Conservation (phyloP, 352 stramenopile species). For the Phytopythium ostracodes region DNA sequence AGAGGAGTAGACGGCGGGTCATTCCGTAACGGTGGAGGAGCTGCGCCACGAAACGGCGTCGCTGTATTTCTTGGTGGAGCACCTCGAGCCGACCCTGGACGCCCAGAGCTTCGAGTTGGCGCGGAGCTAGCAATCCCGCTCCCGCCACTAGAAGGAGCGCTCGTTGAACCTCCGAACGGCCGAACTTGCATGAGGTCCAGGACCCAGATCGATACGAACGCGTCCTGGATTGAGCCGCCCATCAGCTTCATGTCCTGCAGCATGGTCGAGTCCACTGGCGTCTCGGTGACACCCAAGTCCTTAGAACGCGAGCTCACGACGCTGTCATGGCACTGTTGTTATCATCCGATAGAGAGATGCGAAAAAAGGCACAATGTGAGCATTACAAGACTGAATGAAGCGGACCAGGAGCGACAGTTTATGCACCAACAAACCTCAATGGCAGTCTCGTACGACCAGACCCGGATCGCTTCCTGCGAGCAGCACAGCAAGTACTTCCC, state of each 20-base stretch:
- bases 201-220: constrained; percentile 79
- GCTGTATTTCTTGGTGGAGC: constrained; percentile 1
- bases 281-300: constrained; percentile 45
- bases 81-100: constrained; percentile 15
- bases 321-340: constrained; percentile 67
- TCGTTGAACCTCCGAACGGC: constrained; percentile 39
- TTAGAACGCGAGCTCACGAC: constrained; percentile 54
- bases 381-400: not conserved
- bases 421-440: constrained; percentile 44
- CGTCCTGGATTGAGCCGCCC: constrained; percentile 74
- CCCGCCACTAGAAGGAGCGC: constrained; percentile 1
- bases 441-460: constrained; percentile 83
- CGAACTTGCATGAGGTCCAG: constrained; percentile 69
- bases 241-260: constrained; percentile 83
- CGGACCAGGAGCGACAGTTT: not conserved
- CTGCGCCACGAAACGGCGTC: not conserved
- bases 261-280: constrained; percentile 70
- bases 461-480: constrained; percentile 68
- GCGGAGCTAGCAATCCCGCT: constrained; percentile 3
- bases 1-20: not conserved
- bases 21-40: not conserved
- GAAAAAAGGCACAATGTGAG: not conserved
- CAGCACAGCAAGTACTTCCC: constrained; percentile 79
- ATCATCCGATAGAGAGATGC: not conserved
- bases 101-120: constrained; percentile 10